These are phyloP conservation scores for Schizochytrium sp. DNA, from an alignment of 108 stramenopile genomes.

Conservation along the genomic window DNA sequence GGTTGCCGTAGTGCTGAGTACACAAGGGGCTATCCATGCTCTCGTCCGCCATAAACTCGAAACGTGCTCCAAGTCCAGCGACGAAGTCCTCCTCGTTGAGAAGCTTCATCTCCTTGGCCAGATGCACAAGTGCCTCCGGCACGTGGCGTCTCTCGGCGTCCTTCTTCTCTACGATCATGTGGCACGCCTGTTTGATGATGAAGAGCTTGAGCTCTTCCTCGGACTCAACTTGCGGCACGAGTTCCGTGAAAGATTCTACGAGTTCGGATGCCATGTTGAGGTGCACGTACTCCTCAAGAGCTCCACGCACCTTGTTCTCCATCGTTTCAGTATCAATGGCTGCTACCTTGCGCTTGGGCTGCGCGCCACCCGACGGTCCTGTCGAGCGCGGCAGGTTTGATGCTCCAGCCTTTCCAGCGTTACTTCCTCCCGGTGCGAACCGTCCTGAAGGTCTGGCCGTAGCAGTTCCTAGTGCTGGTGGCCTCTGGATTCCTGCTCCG, in stretches of 20 bases:
- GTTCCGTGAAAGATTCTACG: slow-evolving; percentile 20
- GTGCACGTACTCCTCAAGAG: slow-evolving; percentile 35
- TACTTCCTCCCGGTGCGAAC: not conserved
- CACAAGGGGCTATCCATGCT: slow-evolving; percentile 35
- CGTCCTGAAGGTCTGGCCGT: not conserved
- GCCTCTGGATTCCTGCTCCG: not conserved
- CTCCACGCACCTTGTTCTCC: not conserved
- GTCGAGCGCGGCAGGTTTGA: not conserved
- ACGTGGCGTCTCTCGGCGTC: slow-evolving; percentile 33
- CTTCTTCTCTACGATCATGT: slow-evolving; percentile 56
- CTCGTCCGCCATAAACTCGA: slow-evolving; percentile 46
- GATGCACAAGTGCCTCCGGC: not conserved
- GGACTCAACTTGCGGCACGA: slow-evolving; percentile 14
- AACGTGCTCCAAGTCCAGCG: not conserved
- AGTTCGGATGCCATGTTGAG: slow-evolving; percentile 9
- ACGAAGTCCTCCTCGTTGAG: not conserved
- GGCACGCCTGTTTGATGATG: not conserved
- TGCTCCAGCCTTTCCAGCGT: not conserved
- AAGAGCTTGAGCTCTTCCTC: slow-evolving; percentile 16
- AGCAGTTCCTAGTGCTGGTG: not conserved
- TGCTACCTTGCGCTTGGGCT: slow-evolving; percentile 19
- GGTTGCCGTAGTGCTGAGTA: slow-evolving; percentile 43
- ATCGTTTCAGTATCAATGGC: not conserved
- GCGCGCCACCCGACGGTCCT: not conserved
- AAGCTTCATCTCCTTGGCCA: not conserved